A percentile compares a stretch with the other conserved stretches of the same genome.
Evolutionary conservation across 2,329 filamentous ascomycete species (phyloP).

Genomic region (Penicillium digitatum): DNA sequence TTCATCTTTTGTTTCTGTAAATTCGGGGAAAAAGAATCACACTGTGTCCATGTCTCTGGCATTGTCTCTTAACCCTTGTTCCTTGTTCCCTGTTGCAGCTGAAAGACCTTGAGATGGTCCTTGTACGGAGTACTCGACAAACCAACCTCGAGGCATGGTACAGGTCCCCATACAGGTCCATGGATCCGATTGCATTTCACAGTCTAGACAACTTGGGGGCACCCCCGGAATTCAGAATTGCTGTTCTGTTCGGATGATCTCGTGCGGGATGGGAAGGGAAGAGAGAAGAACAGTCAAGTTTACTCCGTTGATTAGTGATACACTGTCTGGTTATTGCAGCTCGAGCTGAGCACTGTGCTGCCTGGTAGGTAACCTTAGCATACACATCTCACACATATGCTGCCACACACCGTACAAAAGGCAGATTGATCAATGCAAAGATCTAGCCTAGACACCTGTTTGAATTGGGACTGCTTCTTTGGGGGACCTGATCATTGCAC

Average conservation of each 20-base stretch:
- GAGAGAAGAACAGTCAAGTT: not conserved
- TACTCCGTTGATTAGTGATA: not conserved
- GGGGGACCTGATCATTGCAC: not conserved
- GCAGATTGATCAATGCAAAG: constrained; percentile 7
- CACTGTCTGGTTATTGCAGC: not conserved
- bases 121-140: not conserved
- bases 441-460: constrained; percentile 8
- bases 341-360: not conserved
- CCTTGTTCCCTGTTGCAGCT: constrained; percentile 4
- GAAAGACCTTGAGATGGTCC: not conserved
- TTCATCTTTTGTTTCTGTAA: not conserved
- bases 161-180: not conserved
- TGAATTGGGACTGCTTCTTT: constrained; percentile 7
- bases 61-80: not conserved
- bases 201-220: not conserved
- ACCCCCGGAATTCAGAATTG: not conserved
- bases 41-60: not conserved
- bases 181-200: not conserved
- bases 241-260: not conserved
- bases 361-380: not conserved
- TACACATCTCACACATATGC: not conserved
- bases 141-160: not conserved
- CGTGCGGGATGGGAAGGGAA: not conserved
- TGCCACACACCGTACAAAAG: not conserved
- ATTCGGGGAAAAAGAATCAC: constrained; percentile 1